Percentiles rank a stretch among this genome's conserved stretches.
phyloP scores from a whole-genome alignment of 306 rosid genomes.

The Ormosia semicastrata region DNA sequence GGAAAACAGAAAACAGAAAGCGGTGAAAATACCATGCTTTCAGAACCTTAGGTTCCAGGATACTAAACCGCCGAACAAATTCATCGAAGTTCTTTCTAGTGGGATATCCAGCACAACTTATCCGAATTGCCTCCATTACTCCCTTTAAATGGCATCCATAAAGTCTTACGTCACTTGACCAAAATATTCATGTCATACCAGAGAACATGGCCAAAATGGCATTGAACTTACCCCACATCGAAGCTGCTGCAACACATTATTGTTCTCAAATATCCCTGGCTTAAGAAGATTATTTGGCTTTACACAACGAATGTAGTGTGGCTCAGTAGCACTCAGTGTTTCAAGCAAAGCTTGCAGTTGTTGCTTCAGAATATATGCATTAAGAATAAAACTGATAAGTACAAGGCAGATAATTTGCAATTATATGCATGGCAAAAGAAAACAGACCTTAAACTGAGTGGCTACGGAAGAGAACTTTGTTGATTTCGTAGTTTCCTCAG shows the following conservation, averaged over 20 bases:
- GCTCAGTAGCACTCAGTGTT: slow-evolving; percentile 88
- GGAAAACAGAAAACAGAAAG: background rate
- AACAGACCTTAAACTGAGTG: slow-evolving; percentile 75
- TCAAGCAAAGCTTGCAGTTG: slow-evolving; percentile 96
- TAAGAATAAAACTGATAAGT: slow-evolving; percentile 14
- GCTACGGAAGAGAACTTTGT: slow-evolving; percentile 93
- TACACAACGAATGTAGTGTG: slow-evolving; percentile 92
- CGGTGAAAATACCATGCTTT: slow-evolving; percentile 58
- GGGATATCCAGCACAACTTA: slow-evolving; percentile 98
- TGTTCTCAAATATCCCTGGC: slow-evolving; percentile 86
- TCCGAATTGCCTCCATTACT: slow-evolving; percentile 99
- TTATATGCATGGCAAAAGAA: slow-evolving; percentile 12
- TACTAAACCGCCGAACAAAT: slow-evolving; percentile 69
- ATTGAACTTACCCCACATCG: slow-evolving; percentile 79
- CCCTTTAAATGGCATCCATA: slow-evolving; percentile 53
- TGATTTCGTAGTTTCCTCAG: slow-evolving; percentile 86
- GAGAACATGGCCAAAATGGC: slow-evolving; percentile 13
- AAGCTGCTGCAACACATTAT: slow-evolving; percentile 79
- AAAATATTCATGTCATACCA: slow-evolving; percentile 1
- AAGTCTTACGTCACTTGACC: slow-evolving; percentile 20
- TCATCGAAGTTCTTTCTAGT: slow-evolving; percentile 81
- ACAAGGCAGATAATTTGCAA: background rate
- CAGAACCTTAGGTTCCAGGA: slow-evolving; percentile 64
- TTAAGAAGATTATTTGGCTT: slow-evolving; percentile 93
- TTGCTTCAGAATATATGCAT: slow-evolving; percentile 46